These are phyloP conservation scores for Mentha longifolia DNA, from an alignment of 257 asterid genomes.

Conservation along the genomic window DNA sequence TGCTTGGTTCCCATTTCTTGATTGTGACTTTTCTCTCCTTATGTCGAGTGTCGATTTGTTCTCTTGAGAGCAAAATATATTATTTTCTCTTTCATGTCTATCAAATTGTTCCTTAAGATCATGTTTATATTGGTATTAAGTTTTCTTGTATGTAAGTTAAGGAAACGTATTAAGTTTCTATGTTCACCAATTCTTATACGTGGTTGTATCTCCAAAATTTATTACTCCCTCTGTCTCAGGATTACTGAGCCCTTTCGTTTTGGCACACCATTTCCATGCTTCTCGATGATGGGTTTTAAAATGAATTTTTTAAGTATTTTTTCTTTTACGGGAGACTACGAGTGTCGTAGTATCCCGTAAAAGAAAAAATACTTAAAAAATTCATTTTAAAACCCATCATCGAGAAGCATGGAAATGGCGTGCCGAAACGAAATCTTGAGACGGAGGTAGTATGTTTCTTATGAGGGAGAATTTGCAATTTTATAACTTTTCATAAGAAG, in stretches of 20 bases:
- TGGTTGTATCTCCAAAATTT: background rate
- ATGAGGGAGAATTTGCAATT: background rate
- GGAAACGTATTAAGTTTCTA: background rate
- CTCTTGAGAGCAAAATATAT: background rate
- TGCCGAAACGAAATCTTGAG: too few relatives aligned
- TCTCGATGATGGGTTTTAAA: too few relatives aligned
- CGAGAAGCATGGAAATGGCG: too few relatives aligned
- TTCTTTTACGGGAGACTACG: too few relatives aligned
- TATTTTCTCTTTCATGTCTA: background rate
- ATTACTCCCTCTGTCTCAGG: too few relatives aligned
- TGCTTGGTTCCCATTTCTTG: constrained; percentile 7
- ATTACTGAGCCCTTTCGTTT: too few relatives aligned
- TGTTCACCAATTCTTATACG: background rate
- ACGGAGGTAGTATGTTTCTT: too few relatives aligned
- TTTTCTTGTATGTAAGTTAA: background rate
- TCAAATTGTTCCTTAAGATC: background rate
- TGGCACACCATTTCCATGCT: too few relatives aligned
- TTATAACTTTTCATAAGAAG: constrained; percentile 9
- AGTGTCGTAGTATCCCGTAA: too few relatives aligned
- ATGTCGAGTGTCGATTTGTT: background rate
- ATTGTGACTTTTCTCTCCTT: background rate
- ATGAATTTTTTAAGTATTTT: too few relatives aligned
- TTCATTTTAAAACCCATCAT: too few relatives aligned
- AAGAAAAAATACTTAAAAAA: too few relatives aligned
- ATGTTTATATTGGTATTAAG: background rate